Conservation (phyloP, 495 filamentous ascomycete genomes). For the Trichocladium antarcticum region DNA sequence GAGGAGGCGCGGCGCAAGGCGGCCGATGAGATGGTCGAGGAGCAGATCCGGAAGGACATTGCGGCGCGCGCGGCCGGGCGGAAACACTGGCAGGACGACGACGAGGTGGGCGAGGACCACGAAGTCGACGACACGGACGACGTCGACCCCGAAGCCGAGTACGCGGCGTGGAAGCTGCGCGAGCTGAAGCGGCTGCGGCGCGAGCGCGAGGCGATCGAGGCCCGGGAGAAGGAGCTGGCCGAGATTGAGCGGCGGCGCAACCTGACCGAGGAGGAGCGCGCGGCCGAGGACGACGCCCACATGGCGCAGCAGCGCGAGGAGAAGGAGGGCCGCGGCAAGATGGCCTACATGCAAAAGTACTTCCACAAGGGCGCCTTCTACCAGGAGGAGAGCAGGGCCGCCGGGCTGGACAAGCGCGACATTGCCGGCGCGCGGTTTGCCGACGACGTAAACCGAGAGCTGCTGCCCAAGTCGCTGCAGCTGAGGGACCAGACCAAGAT, state of each 20-base stretch:
- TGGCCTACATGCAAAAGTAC: constrained; percentile 90
- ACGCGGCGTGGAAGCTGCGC: constrained; percentile 85
- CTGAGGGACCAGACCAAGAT: constrained; percentile 88
- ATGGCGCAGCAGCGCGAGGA: constrained; percentile 74
- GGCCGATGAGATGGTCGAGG: constrained; percentile 70
- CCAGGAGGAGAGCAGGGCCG: constrained; percentile 61
- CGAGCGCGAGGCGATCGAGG: constrained; percentile 74
- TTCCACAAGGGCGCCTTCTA: constrained; percentile 96
- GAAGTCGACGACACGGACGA: constrained; percentile 83
- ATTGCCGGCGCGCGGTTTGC: constrained; percentile 68
- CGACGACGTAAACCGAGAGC: constrained; percentile 73
- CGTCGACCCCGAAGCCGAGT: constrained; percentile 78
- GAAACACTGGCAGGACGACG: constrained; percentile 62
- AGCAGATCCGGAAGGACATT: constrained; percentile 70
- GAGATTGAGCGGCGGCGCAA: constrained; percentile 84
- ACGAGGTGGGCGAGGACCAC: constrained; percentile 58
- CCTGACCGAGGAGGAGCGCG: constrained; percentile 76
- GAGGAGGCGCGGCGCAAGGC: constrained; percentile 47
- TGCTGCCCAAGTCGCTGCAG: constrained; percentile 87
- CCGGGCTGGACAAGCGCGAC: constrained; percentile 64
- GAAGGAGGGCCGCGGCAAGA: constrained; percentile 71
- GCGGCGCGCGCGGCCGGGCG: constrained; percentile 64
- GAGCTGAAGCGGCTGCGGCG: constrained; percentile 81
- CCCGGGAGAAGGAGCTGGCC: constrained; percentile 69
- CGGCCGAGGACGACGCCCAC: constrained; percentile 72